A percentile compares a stretch with the other conserved stretches of the same genome.
These are phyloP conservation scores for Dendrobium chrysotoxum DNA, from an alignment of 106 monocot genomes.

Conservation along the genomic window DNA sequence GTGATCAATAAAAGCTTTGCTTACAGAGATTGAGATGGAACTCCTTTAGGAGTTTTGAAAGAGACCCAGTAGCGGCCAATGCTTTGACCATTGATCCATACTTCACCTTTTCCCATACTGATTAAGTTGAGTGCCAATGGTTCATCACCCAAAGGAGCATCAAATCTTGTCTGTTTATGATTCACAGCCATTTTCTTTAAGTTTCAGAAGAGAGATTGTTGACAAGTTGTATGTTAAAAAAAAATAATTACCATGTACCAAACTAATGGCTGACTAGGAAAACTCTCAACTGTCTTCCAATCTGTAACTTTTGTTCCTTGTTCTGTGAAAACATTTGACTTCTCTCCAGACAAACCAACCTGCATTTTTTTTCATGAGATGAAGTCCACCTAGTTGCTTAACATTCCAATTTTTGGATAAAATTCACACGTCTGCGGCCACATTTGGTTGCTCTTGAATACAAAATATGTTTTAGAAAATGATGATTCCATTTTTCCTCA, in stretches of 20 bases:
- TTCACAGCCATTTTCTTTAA: background rate
- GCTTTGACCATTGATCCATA: slow-evolving; percentile 82
- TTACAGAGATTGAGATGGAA: slow-evolving; percentile 78
- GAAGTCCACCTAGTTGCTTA: background rate
- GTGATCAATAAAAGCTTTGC: slow-evolving; percentile 5
- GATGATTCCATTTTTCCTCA: too few relatives aligned
- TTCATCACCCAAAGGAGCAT: slow-evolving; percentile 37
- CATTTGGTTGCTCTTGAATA: too few relatives aligned
- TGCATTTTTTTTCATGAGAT: slow-evolving; percentile 15
- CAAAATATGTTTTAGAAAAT: too few relatives aligned
- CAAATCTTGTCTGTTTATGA: slow-evolving; percentile 43
- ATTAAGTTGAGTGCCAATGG: slow-evolving; percentile 63
- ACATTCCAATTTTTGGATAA: too few relatives aligned
- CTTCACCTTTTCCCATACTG: slow-evolving; percentile 90
- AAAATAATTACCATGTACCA: slow-evolving; percentile 80
- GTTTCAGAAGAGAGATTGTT: background rate
- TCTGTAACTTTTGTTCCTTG: slow-evolving; percentile 30
- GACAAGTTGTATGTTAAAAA: background rate
- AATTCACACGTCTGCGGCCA: too few relatives aligned
- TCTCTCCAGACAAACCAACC: slow-evolving; percentile 72
- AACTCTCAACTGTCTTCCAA: slow-evolving; percentile 26
- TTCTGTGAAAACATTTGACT: slow-evolving; percentile 41
- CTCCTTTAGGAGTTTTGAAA: slow-evolving; percentile 47
- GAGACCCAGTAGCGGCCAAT: slow-evolving; percentile 96
- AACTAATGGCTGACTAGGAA: slow-evolving; percentile 29